phyloP scores from a whole-genome alignment of 495 filamentous ascomycete genomes.

The Annulohypoxylon moriforme region DNA sequence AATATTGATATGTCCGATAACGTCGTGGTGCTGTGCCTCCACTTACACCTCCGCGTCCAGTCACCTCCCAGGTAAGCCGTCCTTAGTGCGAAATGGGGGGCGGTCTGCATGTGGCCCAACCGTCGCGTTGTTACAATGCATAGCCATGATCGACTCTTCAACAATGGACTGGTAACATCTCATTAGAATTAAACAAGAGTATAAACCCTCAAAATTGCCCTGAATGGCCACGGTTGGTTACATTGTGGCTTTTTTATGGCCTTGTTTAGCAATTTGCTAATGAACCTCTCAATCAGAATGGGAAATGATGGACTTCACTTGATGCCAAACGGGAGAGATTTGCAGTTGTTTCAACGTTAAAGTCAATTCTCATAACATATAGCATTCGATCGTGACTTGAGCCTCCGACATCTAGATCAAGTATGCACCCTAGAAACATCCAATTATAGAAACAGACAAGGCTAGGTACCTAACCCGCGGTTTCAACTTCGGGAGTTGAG shows the following conservation, averaged over 20 bases:
- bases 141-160: constrained; percentile 31
- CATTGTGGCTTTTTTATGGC: constrained; percentile 1
- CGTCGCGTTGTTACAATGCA: constrained; percentile 31
- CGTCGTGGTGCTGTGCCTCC: constrained; percentile 18
- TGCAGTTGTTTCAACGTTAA: neutral
- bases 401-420: constrained; percentile 4
- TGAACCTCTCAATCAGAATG: neutral
- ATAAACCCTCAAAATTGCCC: neutral
- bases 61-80: constrained; percentile 19
- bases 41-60: constrained; percentile 6
- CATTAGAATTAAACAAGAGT: constrained; percentile 7
- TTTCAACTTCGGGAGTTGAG: constrained; percentile 6
- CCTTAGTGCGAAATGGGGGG: constrained; percentile 23
- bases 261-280: neutral
- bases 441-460: constrained; percentile 12
- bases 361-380: neutral
- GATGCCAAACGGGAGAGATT: neutral
- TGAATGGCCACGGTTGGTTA: constrained; percentile 7
- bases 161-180: constrained; percentile 24
- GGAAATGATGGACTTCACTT: neutral
- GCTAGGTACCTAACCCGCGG: constrained; percentile 6
- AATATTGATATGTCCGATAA: constrained; percentile 36
- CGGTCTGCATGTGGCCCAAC: constrained; percentile 26
- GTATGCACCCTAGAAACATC: neutral
- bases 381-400: neutral